Conservation (phyloP, 495 filamentous ascomycete genomes). For the Aspergillus indologenus region DNA sequence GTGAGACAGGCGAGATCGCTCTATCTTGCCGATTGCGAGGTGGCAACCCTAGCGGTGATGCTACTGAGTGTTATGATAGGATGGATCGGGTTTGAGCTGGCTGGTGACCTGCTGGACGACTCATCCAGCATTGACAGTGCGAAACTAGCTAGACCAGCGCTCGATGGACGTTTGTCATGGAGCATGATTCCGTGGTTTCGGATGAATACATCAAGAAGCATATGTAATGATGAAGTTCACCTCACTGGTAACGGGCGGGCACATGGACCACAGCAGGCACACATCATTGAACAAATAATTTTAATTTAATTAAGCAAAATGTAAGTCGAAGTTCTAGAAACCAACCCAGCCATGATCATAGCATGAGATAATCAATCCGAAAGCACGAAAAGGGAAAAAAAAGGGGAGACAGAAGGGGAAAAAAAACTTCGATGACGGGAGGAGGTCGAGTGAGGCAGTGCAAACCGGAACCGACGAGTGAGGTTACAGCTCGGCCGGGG, state of each 20-base stretch:
- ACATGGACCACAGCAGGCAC: neutral
- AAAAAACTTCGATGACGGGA: constrained; percentile 4
- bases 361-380: neutral
- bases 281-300: neutral
- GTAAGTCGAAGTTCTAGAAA: neutral
- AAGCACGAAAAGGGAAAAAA: neutral
- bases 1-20: neutral
- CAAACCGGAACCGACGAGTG: constrained; percentile 20
- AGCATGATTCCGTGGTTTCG: too few relatives aligned
- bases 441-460: constrained; percentile 26
- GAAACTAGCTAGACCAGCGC: too few relatives aligned
- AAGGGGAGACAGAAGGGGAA: neutral
- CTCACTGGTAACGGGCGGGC: too few relatives aligned
- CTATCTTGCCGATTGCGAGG: neutral
- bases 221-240: too few relatives aligned
- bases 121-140: neutral
- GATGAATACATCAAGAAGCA: too few relatives aligned
- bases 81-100: neutral
- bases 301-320: neutral
- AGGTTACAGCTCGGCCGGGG: constrained; percentile 13
- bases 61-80: too few relatives aligned
- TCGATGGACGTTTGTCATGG: neutral
- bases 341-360: neutral
- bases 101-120: neutral
- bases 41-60: neutral